phyloP scores from a whole-genome alignment of 2,329 filamentous ascomycete species.

The Aspergillus sp. region DNA sequence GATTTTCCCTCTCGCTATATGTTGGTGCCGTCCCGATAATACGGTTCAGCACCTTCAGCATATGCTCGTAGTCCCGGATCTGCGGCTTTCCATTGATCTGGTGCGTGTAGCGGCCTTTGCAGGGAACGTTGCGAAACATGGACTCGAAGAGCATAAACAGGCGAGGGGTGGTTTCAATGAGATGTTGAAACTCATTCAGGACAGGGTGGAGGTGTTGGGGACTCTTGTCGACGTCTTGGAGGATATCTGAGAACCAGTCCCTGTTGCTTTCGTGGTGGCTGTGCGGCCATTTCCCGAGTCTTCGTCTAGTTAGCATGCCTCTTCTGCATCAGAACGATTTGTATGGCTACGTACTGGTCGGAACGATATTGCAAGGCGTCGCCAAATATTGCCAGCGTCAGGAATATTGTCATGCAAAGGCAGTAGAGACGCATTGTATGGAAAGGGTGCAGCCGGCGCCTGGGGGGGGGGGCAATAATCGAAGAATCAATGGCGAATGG shows the following conservation, averaged over 20 bases:
- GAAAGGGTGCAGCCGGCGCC: too few species aligned
- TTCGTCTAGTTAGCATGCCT: not conserved
- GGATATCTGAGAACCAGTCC: conserved; percentile 47
- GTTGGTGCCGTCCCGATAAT: conserved; percentile 4
- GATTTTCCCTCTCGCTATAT: conserved; percentile 4
- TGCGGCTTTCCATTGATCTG: conserved; percentile 52
- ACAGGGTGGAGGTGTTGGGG: conserved; percentile 46
- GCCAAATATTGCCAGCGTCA: not conserved
- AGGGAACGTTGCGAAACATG: conserved; percentile 58
- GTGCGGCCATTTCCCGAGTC: not conserved
- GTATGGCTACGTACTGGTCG: not conserved
- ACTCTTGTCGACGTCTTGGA: conserved; percentile 43
- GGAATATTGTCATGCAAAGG: not conserved
- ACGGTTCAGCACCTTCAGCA: conserved; percentile 57
- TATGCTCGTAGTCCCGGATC: conserved; percentile 54
- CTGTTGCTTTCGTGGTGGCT: not conserved
- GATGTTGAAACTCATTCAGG: conserved; percentile 50
- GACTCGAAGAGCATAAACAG: conserved; percentile 55
- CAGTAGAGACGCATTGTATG: not conserved
- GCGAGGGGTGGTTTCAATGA: conserved; percentile 53
- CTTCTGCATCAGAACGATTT: not conserved
- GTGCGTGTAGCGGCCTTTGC: conserved; percentile 47
- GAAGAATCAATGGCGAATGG: too few species aligned
- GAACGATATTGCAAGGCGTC: not conserved
- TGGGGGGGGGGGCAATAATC: too few species aligned